Percentiles rank a stretch among this genome's conserved stretches.
Conservation (phyloP, 139 green algal genomes). For the Microglena sp. region DNA sequence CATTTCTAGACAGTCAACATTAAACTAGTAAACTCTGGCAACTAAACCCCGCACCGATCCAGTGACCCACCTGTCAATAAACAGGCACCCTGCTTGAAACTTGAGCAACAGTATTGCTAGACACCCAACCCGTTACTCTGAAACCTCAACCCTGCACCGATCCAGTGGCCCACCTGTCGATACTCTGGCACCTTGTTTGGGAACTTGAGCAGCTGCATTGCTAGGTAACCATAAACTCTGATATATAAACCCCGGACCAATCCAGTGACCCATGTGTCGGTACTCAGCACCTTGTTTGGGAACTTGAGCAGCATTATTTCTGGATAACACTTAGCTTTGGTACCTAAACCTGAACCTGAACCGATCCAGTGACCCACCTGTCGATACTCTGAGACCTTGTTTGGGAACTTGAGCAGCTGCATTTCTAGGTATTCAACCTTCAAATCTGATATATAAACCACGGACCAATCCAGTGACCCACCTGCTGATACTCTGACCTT, state of each 20-base stretch:
- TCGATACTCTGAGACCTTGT: too few relatives aligned
- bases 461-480: too few relatives aligned
- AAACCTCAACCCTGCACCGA: neutral
- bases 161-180: neutral
- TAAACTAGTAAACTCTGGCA: neutral
- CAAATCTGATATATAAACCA: too few relatives aligned
- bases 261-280: neutral
- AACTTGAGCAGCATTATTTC: too few relatives aligned
- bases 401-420: too few relatives aligned
- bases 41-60: neutral
- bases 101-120: neutral
- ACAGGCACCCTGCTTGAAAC: neutral
- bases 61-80: neutral
- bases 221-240: neutral
- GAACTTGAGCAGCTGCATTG: neutral
- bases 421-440: too few relatives aligned
- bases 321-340: too few relatives aligned
- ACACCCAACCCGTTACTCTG: neutral
- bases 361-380: too few relatives aligned
- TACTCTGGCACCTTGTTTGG: neutral
- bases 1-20: neutral
- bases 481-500: too few relatives aligned
- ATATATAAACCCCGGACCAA: neutral
- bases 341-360: too few relatives aligned
- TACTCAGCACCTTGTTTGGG: slow-evolving; percentile 60